Percentiles rank a stretch among this genome's conserved stretches.
These are phyloP conservation scores for Salix exigua DNA, from an alignment of 345 rosid genomes.

Conservation along the genomic window DNA sequence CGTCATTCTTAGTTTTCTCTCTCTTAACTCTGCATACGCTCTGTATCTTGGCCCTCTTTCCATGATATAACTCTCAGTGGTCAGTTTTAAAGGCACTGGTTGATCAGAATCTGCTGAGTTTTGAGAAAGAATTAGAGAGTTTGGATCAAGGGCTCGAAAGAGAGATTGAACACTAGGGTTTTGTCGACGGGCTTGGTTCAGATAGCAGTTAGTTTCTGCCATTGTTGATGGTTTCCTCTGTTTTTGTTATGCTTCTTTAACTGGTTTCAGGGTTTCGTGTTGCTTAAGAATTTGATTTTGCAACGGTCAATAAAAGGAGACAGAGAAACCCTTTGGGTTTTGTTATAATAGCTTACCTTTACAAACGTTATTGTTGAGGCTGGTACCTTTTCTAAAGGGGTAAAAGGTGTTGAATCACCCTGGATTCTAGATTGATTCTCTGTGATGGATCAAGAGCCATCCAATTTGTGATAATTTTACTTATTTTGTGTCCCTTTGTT, in stretches of 20 bases:
- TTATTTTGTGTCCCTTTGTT: no score
- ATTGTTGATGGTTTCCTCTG: slow-evolving; percentile 13
- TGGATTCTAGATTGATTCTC: slow-evolving; percentile 32
- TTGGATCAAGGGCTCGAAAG: slow-evolving; percentile 45
- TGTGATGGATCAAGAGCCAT: neutral
- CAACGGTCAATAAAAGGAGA: slow-evolving; percentile 46
- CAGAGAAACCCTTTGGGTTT: slow-evolving; percentile 3
- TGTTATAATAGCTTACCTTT: neutral
- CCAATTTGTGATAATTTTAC: neutral
- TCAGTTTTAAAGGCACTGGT: slow-evolving; percentile 47
- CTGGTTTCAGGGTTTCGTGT: neutral
- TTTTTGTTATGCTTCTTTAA: neutral
- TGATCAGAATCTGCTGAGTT: slow-evolving; percentile 31
- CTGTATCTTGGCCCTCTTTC: slow-evolving; percentile 82
- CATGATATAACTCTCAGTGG: slow-evolving; percentile 42
- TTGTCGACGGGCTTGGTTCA: slow-evolving; percentile 17
- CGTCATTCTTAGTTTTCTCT: slow-evolving; percentile 53
- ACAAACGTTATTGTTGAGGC: slow-evolving; percentile 31
- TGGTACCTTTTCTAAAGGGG: slow-evolving; percentile 21
- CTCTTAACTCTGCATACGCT: slow-evolving; percentile 69
- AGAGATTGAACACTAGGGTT: slow-evolving; percentile 33
- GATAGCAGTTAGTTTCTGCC: slow-evolving; percentile 36
- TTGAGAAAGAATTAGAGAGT: slow-evolving; percentile 67
- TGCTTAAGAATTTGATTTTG: slow-evolving; percentile 14
- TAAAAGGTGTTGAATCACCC: slow-evolving; percentile 11